Conservation (phyloP, 352 stramenopile genomes). For the Phytophthora citrophthora region DNA sequence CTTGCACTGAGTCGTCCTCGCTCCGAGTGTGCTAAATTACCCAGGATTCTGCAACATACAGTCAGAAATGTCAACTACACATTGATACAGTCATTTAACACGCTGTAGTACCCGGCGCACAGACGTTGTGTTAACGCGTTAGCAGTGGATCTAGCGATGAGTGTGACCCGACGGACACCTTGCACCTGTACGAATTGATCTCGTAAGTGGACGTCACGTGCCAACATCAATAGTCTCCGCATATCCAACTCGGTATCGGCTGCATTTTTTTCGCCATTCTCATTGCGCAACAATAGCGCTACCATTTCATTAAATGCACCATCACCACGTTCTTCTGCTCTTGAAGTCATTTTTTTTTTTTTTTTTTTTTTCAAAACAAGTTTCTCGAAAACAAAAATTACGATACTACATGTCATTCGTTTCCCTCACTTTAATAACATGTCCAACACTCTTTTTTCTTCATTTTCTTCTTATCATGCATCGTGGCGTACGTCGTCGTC, state of each 20-base stretch:
- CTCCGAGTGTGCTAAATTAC: conserved; percentile 65
- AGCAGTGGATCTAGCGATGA: conserved; percentile 36
- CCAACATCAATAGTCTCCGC: conserved; percentile 59
- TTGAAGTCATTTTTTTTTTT: conserved; percentile 2
- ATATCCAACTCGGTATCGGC: conserved; percentile 61
- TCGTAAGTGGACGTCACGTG: conserved; percentile 49
- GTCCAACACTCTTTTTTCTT: no score
- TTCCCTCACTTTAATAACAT: no score
- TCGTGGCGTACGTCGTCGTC: conserved; percentile 15
- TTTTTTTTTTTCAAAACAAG: neutral
- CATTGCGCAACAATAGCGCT: conserved; percentile 58
- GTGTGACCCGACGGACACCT: conserved; percentile 51
- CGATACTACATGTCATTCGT: no score
- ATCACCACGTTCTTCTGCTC: conserved; percentile 8
- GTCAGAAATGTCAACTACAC: no score
- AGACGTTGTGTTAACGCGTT: conserved; percentile 34
- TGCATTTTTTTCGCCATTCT: conserved; percentile 39
- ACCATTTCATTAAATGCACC: conserved; percentile 62
- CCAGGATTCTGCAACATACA: conserved; percentile 50
- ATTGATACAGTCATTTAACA: neutral
- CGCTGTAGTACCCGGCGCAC: conserved; percentile 32
- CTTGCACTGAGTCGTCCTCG: conserved; percentile 59
- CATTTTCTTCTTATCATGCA: conserved; percentile 19
- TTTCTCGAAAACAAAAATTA: no score
- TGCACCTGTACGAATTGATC: conserved; percentile 70